Conservation (phyloP, 768 basidiomycete genomes). For the Infundibulicybe gibba region DNA sequence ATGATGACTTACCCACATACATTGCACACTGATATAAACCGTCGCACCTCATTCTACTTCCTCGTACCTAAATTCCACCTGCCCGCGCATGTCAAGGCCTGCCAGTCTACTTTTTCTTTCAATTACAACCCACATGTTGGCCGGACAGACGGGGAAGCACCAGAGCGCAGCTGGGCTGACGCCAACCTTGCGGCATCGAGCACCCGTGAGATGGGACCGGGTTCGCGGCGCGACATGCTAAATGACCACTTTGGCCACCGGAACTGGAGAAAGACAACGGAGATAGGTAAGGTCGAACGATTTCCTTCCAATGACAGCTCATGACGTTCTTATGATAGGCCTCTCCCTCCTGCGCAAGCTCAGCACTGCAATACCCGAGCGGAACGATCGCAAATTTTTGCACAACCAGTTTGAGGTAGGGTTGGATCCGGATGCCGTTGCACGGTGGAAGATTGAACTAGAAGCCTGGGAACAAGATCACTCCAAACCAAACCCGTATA, state of each 20-base stretch:
- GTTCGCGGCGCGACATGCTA: constrained; percentile 17
- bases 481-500: not conserved
- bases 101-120: constrained; percentile 18
- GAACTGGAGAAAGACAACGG: constrained; percentile 22
- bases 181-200: constrained; percentile 21
- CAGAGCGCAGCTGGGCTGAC: constrained; percentile 25
- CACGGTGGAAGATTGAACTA: constrained; percentile 8
- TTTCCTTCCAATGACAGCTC: not conserved
- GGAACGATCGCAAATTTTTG: constrained; percentile 3
- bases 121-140: constrained; percentile 17
- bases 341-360: constrained; percentile 5
- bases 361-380: constrained; percentile 4
- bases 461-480: constrained; percentile 12
- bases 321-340: constrained; percentile 1
- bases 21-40: constrained; percentile 6
- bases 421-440: not conserved
- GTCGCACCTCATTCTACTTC: constrained; percentile 8
- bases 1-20: constrained; percentile 8
- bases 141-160: constrained; percentile 29
- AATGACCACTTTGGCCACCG: constrained; percentile 21
- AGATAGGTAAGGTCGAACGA: constrained; percentile 12
- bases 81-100: constrained; percentile 16
- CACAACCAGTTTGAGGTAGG: constrained; percentile 6
- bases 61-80: constrained; percentile 26
- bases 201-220: constrained; percentile 33